These are phyloP conservation scores for Immersiporthe knoxdaviesiana DNA, from an alignment of 2,329 filamentous ascomycete genomes.

Conservation along the genomic window DNA sequence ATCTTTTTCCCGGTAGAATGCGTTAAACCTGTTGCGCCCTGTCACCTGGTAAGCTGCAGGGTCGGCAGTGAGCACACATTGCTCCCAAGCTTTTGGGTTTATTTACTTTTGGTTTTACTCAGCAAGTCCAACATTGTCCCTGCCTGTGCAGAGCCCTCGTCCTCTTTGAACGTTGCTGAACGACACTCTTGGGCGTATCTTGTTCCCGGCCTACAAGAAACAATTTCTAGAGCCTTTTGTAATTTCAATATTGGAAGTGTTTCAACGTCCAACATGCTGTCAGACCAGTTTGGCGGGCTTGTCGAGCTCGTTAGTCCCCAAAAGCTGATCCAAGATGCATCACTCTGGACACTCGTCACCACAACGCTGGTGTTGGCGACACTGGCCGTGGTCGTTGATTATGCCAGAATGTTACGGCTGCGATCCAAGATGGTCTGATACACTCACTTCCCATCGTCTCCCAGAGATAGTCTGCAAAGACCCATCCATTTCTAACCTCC, in stretches of 20 bases:
- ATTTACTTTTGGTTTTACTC: background rate
- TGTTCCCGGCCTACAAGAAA: background rate
- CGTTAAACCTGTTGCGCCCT: background rate
- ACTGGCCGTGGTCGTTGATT: conserved; percentile 44
- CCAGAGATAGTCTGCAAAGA: too few relatives aligned
- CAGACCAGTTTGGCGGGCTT: conserved; percentile 16
- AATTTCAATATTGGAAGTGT: too few relatives aligned
- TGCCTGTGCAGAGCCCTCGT: background rate
- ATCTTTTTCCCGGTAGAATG: background rate
- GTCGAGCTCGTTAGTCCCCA: conserved; percentile 12
- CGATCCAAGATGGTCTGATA: conserved; percentile 49
- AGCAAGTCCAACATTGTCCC: background rate
- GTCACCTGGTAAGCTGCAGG: background rate
- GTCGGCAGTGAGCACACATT: background rate
- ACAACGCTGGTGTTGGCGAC: conserved; percentile 33
- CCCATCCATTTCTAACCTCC: conserved; percentile 19
- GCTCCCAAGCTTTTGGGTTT: background rate
- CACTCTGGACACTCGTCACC: conserved; percentile 7
- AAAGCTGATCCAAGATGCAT: conserved; percentile 4
- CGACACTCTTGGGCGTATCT: background rate
- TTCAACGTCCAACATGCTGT: conserved; percentile 20
- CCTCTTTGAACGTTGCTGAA: background rate
- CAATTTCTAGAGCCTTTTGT: background rate
- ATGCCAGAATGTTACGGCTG: conserved; percentile 53
- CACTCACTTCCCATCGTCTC: background rate